Evolutionary conservation across 768 basidiomycete genomes (phyloP).

Genomic region (Tylopilus plumbeoviolaceoides): DNA sequence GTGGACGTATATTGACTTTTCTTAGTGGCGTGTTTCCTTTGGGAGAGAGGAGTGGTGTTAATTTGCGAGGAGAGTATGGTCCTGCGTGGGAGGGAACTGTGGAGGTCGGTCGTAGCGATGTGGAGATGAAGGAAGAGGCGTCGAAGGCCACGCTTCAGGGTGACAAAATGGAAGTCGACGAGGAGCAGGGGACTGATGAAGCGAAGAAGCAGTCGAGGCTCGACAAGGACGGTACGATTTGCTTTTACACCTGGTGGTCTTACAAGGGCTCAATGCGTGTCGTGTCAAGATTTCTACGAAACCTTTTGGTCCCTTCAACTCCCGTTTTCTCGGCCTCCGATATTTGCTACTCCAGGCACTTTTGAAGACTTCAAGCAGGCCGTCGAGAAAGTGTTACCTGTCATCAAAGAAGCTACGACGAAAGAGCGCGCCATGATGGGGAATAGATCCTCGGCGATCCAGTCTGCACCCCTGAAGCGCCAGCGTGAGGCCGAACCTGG

Average conservation of each 20-base stretch:
- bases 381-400: conserved; percentile 68
- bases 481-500: conserved; percentile 61
- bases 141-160: conserved; percentile 32
- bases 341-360: conserved; percentile 54
- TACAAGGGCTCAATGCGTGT: conserved; percentile 1
- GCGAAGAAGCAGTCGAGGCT: conserved; percentile 37
- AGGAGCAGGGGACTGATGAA: conserved; percentile 26
- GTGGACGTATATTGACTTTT: conserved; percentile 85
- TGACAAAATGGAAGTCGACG: conserved; percentile 65
- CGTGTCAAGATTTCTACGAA: conserved; percentile 65
- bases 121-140: conserved; percentile 29
- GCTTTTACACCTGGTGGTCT: background rate
- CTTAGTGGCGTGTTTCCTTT: conserved; percentile 82
- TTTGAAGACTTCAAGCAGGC: conserved; percentile 67
- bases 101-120: conserved; percentile 34
- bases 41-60: conserved; percentile 88
- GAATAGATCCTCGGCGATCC: conserved; percentile 45
- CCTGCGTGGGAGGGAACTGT: conserved; percentile 70
- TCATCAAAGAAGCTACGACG: conserved; percentile 81
- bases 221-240: conserved; percentile 59
- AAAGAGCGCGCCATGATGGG: conserved; percentile 90
- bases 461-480: conserved; percentile 47
- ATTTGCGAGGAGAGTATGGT: conserved; percentile 84
- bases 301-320: conserved; percentile 89
- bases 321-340: conserved; percentile 75